Evolutionary conservation across 257 asterid genomes (phyloP), one percentile per base, ranked within the genome.

Genomic region (Solanum chiquidenum): DNA sequence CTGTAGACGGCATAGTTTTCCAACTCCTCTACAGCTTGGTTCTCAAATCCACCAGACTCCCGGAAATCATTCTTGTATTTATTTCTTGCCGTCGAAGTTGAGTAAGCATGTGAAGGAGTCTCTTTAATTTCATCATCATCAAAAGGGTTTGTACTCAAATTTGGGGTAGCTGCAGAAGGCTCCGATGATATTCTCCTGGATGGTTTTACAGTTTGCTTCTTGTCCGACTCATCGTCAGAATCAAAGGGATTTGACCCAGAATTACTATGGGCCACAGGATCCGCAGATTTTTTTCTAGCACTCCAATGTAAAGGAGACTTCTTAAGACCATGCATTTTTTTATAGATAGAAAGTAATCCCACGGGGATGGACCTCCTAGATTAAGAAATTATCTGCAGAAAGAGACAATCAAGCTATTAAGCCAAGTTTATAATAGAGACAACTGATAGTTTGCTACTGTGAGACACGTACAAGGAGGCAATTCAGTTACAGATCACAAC

Each of bases 21-120:
- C 92, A 97, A 86, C 79, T 97, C 99, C 87, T 94, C 90, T 58
- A 94, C 92, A 27, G 93, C 88, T 90, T 95, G 99, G 83, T 87
- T 95, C 91, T 97, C 97, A 9, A 93, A 83, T 88, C 99, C 99
- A 69, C 98, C 98, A 6, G 91, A 87, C 33, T 95, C 96, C 29
- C 84, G 92, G 87, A 95, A 95, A 90, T 91, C 94, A 60, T 92
- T 92, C 92, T 90, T 95, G 94, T 93, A 97, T 86, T 89, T 91
- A 91, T 88, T 94, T 91, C 91, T 93, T 44, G 93, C 92, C 3
- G 94, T 84, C 37, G 92, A 91, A 91, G 89, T 74, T 60, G 86
- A 86, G 89, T 87, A 90, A 77, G 90, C 87, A 87, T 92, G 87
- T 20, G 97, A 87, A 9, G 94, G 83, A 90, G 88, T 90, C 86